Conservation (phyloP, 2,329 filamentous ascomycete genomes). For the Alternaria gaisen region DNA sequence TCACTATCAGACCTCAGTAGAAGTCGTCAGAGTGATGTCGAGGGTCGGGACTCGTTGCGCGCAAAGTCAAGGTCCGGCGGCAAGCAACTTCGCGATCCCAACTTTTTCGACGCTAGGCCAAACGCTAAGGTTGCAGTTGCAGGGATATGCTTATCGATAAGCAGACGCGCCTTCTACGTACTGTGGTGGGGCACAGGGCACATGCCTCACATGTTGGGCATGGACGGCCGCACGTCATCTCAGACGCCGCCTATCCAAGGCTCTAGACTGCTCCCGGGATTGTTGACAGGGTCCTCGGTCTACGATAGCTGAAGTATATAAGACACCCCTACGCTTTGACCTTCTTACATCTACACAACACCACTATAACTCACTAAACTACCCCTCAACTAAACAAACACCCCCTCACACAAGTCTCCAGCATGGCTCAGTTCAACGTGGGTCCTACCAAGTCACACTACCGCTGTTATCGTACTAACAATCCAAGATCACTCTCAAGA, state of each 20-base stretch:
- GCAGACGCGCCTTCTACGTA: conserved; percentile 7
- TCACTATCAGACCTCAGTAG: background rate
- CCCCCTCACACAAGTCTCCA: conserved; percentile 5
- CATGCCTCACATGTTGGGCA: conserved; percentile 15
- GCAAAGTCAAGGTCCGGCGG: conserved; percentile 16
- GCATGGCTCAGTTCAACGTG: conserved; percentile 32
- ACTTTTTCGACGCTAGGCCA: conserved; percentile 43
- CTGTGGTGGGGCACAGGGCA: conserved; percentile 25
- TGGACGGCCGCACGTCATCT: conserved; percentile 34
- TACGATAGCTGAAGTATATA: conserved; percentile 31
- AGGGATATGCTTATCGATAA: conserved; percentile 50
- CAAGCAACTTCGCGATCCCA: conserved; percentile 21
- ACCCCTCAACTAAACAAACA: conserved; percentile 1
- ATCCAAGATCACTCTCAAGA: conserved; percentile 79
- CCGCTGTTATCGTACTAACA: conserved; percentile 4
- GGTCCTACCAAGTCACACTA: background rate
- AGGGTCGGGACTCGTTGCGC: conserved; percentile 5
- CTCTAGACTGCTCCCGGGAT: conserved; percentile 18
- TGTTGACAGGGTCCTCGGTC: conserved; percentile 11
- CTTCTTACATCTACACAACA: conserved; percentile 19
- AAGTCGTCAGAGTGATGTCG: conserved; percentile 5
- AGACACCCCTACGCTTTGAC: conserved; percentile 26
- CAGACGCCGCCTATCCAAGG: conserved; percentile 38
- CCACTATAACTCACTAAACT: conserved; percentile 1
- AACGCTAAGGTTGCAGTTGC: conserved; percentile 32